phyloP scores from a whole-genome alignment of 2,329 filamentous ascomycete species.

The Scedosporium apiospermum region DNA sequence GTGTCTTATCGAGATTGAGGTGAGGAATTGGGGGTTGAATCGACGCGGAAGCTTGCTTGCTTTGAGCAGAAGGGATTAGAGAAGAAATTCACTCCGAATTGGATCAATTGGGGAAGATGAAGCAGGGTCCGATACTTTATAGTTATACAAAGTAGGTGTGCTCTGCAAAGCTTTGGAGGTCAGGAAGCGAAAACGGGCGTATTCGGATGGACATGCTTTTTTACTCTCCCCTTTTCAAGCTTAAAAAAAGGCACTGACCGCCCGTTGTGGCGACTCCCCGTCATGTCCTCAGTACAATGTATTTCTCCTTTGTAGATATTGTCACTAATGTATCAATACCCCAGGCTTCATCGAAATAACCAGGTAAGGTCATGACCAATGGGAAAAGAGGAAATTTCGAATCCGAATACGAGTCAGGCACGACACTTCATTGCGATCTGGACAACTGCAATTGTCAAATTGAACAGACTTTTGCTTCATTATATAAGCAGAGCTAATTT shows the following conservation, averaged over 20 bases:
- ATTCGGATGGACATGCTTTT: background rate
- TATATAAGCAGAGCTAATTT: too few species aligned
- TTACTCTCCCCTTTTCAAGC: background rate
- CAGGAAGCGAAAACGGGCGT: constrained; percentile 8
- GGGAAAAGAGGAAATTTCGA: background rate
- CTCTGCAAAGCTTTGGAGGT: background rate
- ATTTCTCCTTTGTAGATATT: background rate
- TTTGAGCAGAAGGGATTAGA: constrained; percentile 6
- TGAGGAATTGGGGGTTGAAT: constrained; percentile 6
- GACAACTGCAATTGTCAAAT: background rate
- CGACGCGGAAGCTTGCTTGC: background rate
- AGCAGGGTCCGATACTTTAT: too few species aligned
- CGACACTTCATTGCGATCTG: background rate
- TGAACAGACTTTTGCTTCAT: background rate
- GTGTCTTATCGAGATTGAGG: background rate
- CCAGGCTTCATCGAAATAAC: background rate
- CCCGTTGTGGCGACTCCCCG: background rate
- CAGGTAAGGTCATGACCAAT: background rate
- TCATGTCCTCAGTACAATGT: background rate
- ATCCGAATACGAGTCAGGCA: background rate
- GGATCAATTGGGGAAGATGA: too few species aligned
- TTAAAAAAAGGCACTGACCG: background rate
- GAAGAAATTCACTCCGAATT: too few species aligned
- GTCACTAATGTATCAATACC: background rate
- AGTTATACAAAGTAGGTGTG: too few species aligned